phyloP scores from a whole-genome alignment of 495 filamentous ascomycete genomes.

The Penicillium lividum region DNA sequence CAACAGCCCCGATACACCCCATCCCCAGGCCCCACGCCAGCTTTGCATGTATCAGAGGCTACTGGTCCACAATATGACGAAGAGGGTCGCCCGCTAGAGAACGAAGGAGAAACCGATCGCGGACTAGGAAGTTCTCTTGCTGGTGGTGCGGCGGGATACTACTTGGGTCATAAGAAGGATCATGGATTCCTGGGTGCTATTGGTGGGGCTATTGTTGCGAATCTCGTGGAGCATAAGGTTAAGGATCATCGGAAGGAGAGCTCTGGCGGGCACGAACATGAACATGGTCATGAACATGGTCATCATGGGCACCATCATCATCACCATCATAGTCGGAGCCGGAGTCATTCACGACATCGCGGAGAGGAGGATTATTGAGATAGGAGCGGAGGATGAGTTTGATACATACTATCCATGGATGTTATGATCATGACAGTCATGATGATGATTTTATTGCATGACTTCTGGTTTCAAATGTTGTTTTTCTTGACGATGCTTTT shows the following conservation, averaged over 20 bases:
- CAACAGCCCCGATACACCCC: conserved; percentile 25
- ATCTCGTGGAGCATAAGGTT: conserved; percentile 43
- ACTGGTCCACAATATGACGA: not conserved
- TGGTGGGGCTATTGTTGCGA: conserved; percentile 51
- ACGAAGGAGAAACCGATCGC: conserved; percentile 36
- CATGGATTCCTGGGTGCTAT: conserved; percentile 52
- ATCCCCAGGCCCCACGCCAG: conserved; percentile 19
- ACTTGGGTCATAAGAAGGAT: conserved; percentile 45
- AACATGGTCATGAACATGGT: conserved; percentile 15
- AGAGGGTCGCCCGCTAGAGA: conserved; percentile 11
- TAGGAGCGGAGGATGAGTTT: too few relatives aligned
- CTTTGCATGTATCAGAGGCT: conserved; percentile 26
- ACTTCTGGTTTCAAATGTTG: not conserved
- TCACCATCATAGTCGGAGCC: conserved; percentile 17
- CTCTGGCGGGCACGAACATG: conserved; percentile 12
- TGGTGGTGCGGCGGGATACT: conserved; percentile 51
- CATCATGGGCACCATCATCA: conserved; percentile 22
- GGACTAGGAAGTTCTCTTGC: conserved; percentile 43
- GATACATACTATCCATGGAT: not conserved
- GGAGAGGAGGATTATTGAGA: conserved; percentile 16
- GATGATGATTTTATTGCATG: not conserved
- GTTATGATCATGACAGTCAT: not conserved
- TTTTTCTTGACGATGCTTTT: not conserved
- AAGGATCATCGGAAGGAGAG: conserved; percentile 29
- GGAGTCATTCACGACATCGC: conserved; percentile 22